Evolutionary conservation across 1,139 yeast genomes (phyloP).

Genomic region (Zygoascus hellenicus): DNA sequence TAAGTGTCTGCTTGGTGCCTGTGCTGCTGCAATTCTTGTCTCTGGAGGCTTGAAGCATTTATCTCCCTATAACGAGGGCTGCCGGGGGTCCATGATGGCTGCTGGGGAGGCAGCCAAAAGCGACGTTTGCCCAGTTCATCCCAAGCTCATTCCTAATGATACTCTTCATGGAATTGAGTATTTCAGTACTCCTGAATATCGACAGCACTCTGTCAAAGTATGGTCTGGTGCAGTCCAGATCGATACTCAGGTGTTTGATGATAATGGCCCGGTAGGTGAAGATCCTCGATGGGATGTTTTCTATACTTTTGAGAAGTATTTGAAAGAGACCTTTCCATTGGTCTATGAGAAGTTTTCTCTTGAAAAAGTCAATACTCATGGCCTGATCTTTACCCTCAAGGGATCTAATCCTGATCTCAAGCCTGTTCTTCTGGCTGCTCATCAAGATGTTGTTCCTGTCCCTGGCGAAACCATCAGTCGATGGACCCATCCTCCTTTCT

Average conservation of each 20-base stretch:
- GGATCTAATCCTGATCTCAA: conserved; percentile 50
- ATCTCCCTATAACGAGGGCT: neutral
- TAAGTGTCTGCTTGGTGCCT: neutral
- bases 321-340: conserved; percentile 53
- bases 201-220: conserved; percentile 21
- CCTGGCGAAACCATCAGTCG: conserved; percentile 47
- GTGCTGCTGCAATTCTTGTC: neutral
- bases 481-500: conserved; percentile 69
- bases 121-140: conserved; percentile 5
- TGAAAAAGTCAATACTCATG: conserved; percentile 59
- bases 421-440: conserved; percentile 67
- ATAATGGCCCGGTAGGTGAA: conserved; percentile 38
- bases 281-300: conserved; percentile 41
- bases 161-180: neutral
- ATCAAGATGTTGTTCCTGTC: conserved; percentile 82
- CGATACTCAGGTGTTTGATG: conserved; percentile 59
- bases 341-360: conserved; percentile 45
- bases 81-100: neutral
- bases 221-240: conserved; percentile 48
- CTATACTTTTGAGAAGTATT: conserved; percentile 48
- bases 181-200: conserved; percentile 25
- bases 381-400: conserved; percentile 59
- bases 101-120: neutral
- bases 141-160: conserved; percentile 2
- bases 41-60: neutral